Evolutionary conservation across 2,329 filamentous ascomycete genomes (phyloP).

Genomic region (Waltergamsia citrina): DNA sequence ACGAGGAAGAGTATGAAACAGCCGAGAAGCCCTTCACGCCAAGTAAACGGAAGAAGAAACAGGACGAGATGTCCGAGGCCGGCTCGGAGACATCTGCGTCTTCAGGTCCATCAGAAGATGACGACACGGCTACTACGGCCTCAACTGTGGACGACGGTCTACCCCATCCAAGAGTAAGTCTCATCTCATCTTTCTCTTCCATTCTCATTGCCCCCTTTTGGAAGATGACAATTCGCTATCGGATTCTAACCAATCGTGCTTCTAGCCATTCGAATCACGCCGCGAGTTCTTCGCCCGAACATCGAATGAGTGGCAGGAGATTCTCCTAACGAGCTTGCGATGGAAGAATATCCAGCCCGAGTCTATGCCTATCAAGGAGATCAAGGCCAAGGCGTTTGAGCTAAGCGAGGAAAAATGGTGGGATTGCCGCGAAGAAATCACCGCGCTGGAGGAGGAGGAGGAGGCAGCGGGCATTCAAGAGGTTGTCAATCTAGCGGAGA

Average conservation of each 20-base stretch:
- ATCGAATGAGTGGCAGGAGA: conserved; percentile 81
- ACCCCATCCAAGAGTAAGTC: conserved; percentile 54
- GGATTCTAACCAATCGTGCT: conserved; percentile 3
- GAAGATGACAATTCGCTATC: background rate
- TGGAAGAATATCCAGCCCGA: conserved; percentile 59
- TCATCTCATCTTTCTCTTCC: background rate
- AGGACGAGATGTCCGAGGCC: conserved; percentile 29
- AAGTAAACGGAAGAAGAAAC: conserved; percentile 49
- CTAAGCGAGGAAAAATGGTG: conserved; percentile 96
- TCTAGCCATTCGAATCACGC: conserved; percentile 76
- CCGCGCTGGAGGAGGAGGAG: conserved; percentile 86
- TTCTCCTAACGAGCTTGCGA: conserved; percentile 66
- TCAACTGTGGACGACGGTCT: conserved; percentile 61
- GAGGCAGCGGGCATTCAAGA: conserved; percentile 92
- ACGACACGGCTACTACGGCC: conserved; percentile 35
- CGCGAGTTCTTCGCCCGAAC: conserved; percentile 89
- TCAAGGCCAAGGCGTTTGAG: conserved; percentile 84
- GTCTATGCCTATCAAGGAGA: conserved; percentile 73
- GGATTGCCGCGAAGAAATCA: conserved; percentile 93
- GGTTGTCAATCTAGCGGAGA: conserved; percentile 78
- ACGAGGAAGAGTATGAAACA: conserved; percentile 35
- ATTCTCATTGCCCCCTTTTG: background rate
- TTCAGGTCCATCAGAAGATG: conserved; percentile 23
- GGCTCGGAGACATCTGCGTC: conserved; percentile 19
- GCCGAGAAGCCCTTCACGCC: conserved; percentile 34